phyloP scores from a whole-genome alignment of 441 rosid species.

The Dalechampia spathulata region DNA sequence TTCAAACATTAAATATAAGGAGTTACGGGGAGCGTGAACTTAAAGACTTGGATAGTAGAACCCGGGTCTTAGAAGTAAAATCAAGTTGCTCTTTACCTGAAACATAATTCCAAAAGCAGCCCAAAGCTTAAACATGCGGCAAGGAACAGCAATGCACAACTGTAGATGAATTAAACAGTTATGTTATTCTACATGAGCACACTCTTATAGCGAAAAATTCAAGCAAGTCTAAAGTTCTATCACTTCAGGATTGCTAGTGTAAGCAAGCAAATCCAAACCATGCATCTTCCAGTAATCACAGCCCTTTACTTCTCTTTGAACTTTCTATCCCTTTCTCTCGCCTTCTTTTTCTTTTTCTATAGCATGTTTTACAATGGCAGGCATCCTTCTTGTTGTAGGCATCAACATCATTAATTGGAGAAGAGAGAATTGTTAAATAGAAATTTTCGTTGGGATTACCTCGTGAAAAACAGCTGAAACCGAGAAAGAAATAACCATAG shows the following conservation, averaged over 20 bases:
- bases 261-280: background rate
- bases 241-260: background rate
- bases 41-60: too few species aligned
- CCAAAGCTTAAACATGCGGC: conserved; percentile 68
- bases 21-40: background rate
- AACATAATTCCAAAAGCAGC: conserved; percentile 71
- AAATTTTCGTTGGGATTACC: conserved; percentile 34
- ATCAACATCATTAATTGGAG: background rate
- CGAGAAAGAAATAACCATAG: conserved; percentile 60
- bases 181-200: background rate
- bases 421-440: background rate
- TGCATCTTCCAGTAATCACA: too few species aligned
- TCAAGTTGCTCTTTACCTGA: too few species aligned
- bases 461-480: conserved; percentile 95
- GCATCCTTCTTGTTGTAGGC: too few species aligned
- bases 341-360: too few species aligned
- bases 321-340: too few species aligned
- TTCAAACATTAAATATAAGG: conserved; percentile 4
- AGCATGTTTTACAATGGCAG: too few species aligned
- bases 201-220: background rate
- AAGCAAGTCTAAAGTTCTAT: background rate
- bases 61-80: too few species aligned
- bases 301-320: too few species aligned
- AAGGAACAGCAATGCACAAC: conserved; percentile 82
- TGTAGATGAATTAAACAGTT: conserved; percentile 19